These are phyloP conservation scores for Telopea speciosissima DNA, from an alignment of 177 flowering plant genomes.

Conservation along the genomic window DNA sequence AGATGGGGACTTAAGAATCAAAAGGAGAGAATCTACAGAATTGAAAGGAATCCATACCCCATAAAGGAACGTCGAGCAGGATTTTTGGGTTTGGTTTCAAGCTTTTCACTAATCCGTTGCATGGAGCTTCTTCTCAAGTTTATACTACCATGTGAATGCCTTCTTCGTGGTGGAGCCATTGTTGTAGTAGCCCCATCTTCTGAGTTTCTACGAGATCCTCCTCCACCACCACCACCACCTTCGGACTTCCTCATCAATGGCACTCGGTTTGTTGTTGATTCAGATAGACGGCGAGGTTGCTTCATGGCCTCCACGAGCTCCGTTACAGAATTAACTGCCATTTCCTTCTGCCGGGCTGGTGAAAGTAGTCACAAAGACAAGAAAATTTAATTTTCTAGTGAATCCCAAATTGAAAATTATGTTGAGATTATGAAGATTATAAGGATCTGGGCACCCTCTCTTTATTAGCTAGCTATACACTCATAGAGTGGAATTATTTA, in stretches of 20 bases:
- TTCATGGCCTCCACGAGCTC: conserved; percentile 77
- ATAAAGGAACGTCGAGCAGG: conserved; percentile 57
- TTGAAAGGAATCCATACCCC: conserved; percentile 35
- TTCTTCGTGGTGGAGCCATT: conserved; percentile 24
- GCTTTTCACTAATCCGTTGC: conserved; percentile 56
- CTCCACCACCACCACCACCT: conserved; percentile 37
- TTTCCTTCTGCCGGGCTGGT: conserved; percentile 85
- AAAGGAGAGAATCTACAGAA: too few relatives aligned
- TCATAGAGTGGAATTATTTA: too few relatives aligned
- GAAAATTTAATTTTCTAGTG: too few relatives aligned
- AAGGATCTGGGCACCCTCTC: too few relatives aligned
- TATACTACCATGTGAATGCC: conserved; percentile 39
- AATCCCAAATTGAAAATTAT: too few relatives aligned
- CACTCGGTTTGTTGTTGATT: conserved; percentile 39
- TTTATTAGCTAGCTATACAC: too few relatives aligned
- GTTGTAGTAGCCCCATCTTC: conserved; percentile 30
- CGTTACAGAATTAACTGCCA: conserved; percentile 59
- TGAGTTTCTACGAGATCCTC: conserved; percentile 35
- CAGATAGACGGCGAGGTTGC: conserved; percentile 61
- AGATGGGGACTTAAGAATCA: too few relatives aligned
- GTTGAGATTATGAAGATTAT: too few relatives aligned
- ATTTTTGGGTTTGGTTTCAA: conserved; percentile 65
- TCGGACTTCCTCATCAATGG: conserved; percentile 57
- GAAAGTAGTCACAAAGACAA: conserved; percentile 2
- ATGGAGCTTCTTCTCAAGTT: conserved; percentile 34